These are phyloP conservation scores for Miscanthus sacchariflorus DNA, from an alignment of 202 grass and related monocot species.

Conservation along the genomic window DNA sequence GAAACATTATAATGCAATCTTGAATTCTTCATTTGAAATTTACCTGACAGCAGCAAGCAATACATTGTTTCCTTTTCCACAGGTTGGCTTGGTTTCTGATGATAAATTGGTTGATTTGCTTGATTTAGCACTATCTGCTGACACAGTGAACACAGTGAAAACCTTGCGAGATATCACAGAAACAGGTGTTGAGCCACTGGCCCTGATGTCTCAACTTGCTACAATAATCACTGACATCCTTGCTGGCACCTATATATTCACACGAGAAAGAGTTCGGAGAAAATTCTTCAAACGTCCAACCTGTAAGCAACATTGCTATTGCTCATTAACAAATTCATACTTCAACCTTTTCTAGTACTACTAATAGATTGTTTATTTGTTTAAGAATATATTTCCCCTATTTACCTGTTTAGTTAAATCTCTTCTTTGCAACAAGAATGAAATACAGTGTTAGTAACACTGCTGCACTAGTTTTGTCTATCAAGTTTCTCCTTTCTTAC, in stretches of 20 bases:
- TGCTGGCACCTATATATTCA: slow-evolving; percentile 78
- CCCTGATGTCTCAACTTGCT: slow-evolving; percentile 95
- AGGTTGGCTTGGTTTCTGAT: slow-evolving; percentile 97
- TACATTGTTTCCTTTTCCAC: slow-evolving; percentile 42
- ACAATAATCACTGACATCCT: slow-evolving; percentile 96
- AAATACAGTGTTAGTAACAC: neutral
- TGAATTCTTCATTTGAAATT: slow-evolving; percentile 1
- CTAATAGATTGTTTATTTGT: neutral
- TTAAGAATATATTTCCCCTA: neutral
- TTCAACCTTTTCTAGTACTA: slow-evolving; percentile 29
- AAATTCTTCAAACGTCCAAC: slow-evolving; percentile 89
- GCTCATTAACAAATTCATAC: slow-evolving; percentile 4
- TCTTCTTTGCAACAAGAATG: slow-evolving; percentile 19
- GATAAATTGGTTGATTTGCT: slow-evolving; percentile 92
- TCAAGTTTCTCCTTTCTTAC: slow-evolving; percentile 8
- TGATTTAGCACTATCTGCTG: slow-evolving; percentile 96
- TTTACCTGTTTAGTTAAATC: slow-evolving; percentile 2
- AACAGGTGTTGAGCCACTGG: slow-evolving; percentile 88
- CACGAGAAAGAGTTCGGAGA: slow-evolving; percentile 60
- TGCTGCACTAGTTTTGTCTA: neutral
- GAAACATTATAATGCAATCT: neutral
- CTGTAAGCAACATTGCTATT: slow-evolving; percentile 62
- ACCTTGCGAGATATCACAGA: slow-evolving; percentile 85
- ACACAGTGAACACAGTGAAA: slow-evolving; percentile 96
- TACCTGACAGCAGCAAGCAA: slow-evolving; percentile 18